Base-by-base conservation (phyloP, 225 moss, liverwort and hornwort species). In the Marchantia polymorpha region DNA sequence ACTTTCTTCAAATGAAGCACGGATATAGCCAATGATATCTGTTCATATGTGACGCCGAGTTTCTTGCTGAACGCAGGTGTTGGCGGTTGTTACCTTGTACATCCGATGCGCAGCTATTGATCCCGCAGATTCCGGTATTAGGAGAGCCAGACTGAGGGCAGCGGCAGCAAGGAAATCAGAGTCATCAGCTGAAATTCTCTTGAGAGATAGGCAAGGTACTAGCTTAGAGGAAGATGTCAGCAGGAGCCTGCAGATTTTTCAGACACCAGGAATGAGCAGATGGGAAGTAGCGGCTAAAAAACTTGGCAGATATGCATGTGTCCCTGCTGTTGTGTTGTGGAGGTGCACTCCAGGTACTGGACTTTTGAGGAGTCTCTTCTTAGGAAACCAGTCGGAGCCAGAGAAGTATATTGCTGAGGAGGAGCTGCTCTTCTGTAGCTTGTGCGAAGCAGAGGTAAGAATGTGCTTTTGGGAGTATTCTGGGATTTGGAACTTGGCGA, bases 401-500 rank as follows among this genome's bases (percentile, higher is more conserved):
- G 95, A 96, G 70, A 91, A 87, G 69, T 76, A 77, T 13, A 83
- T 87, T 27, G 84, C 89, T 1, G 92, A 91, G 39, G 92, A 89
- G 73, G 90, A 89, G 59, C 87, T 91, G 7, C 90, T 96, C 30
- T 96, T 85, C 54, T 93, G 95, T 78, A 92, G 93, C 81, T 86
- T 96, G 22, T 96, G 95, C 72, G 95, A 96, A 80, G 95, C 93
- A 66, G 93, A 96, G 95, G 94, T 95, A 59, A 16, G 64, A 4
- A 22, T 71, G n/a, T 47, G 5, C 7, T 46, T 19, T 20, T 20
- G 23, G 1, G 39, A 16, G 0, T 27, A 6, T 14, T 39, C 48
- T 22, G 49, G 1, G 48, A 10, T 48, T 4, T 66, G 20, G 55
- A 17, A 23, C 53, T 31, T 49, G 26, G 1, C 39, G 0, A 30